These are phyloP conservation scores for Mortierella sp. DNA, from an alignment of 371 early-diverging fungal genomes.

Conservation along the genomic window DNA sequence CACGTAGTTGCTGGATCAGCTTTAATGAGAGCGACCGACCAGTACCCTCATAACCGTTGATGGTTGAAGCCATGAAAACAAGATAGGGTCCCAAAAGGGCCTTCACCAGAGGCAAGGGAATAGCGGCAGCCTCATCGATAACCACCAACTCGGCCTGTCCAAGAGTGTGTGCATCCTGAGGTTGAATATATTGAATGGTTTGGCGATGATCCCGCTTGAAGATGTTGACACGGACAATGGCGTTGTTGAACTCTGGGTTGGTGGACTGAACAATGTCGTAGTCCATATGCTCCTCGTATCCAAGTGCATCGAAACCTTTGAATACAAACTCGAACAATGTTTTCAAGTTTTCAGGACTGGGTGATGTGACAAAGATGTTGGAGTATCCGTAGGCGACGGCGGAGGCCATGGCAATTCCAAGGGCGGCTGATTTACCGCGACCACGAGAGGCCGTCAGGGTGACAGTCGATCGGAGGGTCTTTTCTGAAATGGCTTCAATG, in stretches of 20 bases:
- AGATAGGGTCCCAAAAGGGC: constrained; percentile 94
- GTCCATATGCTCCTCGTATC: constrained; percentile 98
- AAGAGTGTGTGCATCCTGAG: constrained; percentile 91
- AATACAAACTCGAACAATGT: constrained; percentile 98
- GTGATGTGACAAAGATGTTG: constrained; percentile 98
- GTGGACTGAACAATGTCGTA: constrained; percentile 97
- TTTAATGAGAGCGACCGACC: constrained; percentile 98
- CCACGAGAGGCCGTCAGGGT: constrained; percentile 98
- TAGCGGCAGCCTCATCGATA: constrained; percentile 99
- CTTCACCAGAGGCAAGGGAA: constrained; percentile 94
- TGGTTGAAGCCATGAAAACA: constrained; percentile 99
- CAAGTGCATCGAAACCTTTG: constrained; percentile 96
- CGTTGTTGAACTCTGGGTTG: constrained; percentile 94
- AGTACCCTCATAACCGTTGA: constrained; percentile 99
- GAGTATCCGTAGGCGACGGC: constrained; percentile 99
- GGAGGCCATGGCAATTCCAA: constrained; percentile 96
- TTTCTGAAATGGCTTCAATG: constrained; percentile 94
- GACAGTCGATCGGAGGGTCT: constrained; percentile 91
- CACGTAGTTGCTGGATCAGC: constrained; percentile 92
- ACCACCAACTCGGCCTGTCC: constrained; percentile 98
- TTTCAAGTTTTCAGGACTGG: constrained; percentile 98
- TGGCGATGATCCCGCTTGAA: constrained; percentile 96
- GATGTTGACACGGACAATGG: constrained; percentile 95
- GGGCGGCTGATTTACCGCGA: constrained; percentile 99
- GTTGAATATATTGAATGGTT: constrained; percentile 98